Conservation (phyloP, 73 alveolate species). For the Symbiodinium natans region DNA sequence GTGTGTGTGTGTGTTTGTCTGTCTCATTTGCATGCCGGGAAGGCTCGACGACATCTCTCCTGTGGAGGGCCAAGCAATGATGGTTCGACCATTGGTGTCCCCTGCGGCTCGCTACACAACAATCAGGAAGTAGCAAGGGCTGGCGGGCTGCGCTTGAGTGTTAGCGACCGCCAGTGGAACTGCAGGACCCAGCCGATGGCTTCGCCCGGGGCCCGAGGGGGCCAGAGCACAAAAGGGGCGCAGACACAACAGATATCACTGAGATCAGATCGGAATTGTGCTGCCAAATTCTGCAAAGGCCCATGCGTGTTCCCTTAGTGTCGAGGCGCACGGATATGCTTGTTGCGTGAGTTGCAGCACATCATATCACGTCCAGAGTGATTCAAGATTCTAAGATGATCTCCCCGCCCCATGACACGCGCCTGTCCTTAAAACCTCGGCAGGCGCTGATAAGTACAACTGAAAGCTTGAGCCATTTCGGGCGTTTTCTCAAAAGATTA, state of each 20-base stretch:
- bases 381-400: background rate
- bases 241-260: too few relatives aligned
- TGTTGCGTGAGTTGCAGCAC: background rate
- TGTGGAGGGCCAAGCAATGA: conserved; percentile 57
- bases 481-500: too few relatives aligned
- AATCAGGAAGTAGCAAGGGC: background rate
- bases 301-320: conserved; percentile 76
- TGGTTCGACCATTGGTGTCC: conserved; percentile 78
- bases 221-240: too few relatives aligned
- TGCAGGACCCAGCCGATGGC: conserved; percentile 28
- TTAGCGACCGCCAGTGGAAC: background rate
- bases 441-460: too few relatives aligned
- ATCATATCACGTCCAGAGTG: background rate
- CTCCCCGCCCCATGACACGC: too few relatives aligned
- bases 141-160: background rate
- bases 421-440: too few relatives aligned
- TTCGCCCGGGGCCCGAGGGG: background rate
- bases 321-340: conserved; percentile 9
- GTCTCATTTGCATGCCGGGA: background rate
- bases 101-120: conserved; percentile 19
- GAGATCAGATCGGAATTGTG: too few relatives aligned
- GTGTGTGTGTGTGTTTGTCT: background rate
- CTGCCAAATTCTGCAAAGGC: conserved; percentile 12
- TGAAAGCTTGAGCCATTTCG: too few relatives aligned
- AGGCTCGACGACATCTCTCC: conserved; percentile 85